phyloP scores from a whole-genome alignment of 805 yeast species.

The Wickerhamomyces canadensis region DNA sequence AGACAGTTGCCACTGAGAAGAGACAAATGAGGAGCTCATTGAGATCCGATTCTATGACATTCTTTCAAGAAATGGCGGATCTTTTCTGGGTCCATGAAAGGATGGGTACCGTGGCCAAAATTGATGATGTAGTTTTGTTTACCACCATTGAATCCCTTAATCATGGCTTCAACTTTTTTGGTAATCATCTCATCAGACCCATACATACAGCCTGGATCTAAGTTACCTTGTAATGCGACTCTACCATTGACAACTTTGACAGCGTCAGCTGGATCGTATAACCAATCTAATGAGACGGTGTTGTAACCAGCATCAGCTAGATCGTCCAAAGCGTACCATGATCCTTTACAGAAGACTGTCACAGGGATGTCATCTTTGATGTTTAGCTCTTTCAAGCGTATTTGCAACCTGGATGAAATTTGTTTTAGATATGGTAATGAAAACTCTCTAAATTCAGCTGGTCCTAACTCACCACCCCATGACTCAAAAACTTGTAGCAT shows the following conservation, averaged over 20 bases:
- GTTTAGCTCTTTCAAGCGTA: conserved; percentile 66
- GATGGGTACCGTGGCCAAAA: conserved; percentile 98
- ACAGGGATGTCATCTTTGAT: conserved; percentile 70
- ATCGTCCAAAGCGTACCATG: conserved; percentile 93
- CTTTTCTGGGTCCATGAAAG: conserved; percentile 92
- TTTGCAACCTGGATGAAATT: conserved; percentile 64
- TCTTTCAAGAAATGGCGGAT: conserved; percentile 81
- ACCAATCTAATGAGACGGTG: conserved; percentile 91
- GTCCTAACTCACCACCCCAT: conserved; percentile 97
- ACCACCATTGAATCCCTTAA: conserved; percentile 89
- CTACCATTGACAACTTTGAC: conserved; percentile 68
- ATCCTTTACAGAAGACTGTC: conserved; percentile 90
- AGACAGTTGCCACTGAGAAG: no score
- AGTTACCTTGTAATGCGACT: conserved; percentile 86
- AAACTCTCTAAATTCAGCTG: conserved; percentile 81
- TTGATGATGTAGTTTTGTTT: conserved; percentile 87
- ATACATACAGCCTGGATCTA: conserved; percentile 93
- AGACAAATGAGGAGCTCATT: conserved; percentile 14
- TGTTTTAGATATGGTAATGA: conserved; percentile 83
- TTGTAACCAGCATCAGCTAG: conserved; percentile 79
- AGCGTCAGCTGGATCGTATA: conserved; percentile 79
- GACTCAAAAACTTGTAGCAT: conserved; percentile 95
- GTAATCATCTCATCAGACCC: conserved; percentile 82
- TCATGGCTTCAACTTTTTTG: conserved; percentile 80
- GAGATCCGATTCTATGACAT: conserved; percentile 72